Evolutionary conservation across 192 early-diverging fungal genomes (phyloP).

Genomic region (Backusella psychrophila): DNA sequence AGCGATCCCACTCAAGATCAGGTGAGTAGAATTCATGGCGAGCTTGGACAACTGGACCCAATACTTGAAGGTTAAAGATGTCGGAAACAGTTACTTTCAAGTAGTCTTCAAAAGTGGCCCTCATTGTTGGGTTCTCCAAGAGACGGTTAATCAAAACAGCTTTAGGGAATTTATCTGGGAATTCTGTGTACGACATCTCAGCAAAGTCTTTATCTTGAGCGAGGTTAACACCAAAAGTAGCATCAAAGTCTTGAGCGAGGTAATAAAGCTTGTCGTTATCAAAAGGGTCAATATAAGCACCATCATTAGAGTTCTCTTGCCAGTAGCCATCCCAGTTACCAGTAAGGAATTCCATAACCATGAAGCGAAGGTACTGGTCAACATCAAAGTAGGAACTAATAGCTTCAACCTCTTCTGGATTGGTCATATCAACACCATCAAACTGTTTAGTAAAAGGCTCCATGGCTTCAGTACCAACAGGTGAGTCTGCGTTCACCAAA

Average conservation of each 20-base stretch:
- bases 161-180: slow-evolving; percentile 29
- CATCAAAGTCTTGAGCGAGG: slow-evolving; percentile 48
- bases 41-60: slow-evolving; percentile 38
- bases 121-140: slow-evolving; percentile 35
- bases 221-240: slow-evolving; percentile 49
- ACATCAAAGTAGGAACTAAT: slow-evolving; percentile 35
- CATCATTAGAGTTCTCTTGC: slow-evolving; percentile 42
- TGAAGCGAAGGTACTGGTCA: slow-evolving; percentile 42
- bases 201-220: slow-evolving; percentile 11
- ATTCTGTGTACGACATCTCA: slow-evolving; percentile 33
- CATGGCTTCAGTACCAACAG: slow-evolving; percentile 22
- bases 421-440: slow-evolving; percentile 14
- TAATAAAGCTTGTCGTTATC: slow-evolving; percentile 39
- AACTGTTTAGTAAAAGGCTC: slow-evolving; percentile 27
- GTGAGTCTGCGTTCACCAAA: slow-evolving; percentile 28
- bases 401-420: slow-evolving; percentile 27
- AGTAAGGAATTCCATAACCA: slow-evolving; percentile 47
- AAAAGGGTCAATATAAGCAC: slow-evolving; percentile 40
- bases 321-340: slow-evolving; percentile 52
- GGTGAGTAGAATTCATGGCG: slow-evolving; percentile 40
- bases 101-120: slow-evolving; percentile 39
- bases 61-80: slow-evolving; percentile 46
- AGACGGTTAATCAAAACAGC: slow-evolving; percentile 47
- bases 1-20: slow-evolving; percentile 48
- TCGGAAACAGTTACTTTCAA: slow-evolving; percentile 39